phyloP scores from a whole-genome alignment of 352 stramenopile genomes.

The Phytophthora citrophthora region DNA sequence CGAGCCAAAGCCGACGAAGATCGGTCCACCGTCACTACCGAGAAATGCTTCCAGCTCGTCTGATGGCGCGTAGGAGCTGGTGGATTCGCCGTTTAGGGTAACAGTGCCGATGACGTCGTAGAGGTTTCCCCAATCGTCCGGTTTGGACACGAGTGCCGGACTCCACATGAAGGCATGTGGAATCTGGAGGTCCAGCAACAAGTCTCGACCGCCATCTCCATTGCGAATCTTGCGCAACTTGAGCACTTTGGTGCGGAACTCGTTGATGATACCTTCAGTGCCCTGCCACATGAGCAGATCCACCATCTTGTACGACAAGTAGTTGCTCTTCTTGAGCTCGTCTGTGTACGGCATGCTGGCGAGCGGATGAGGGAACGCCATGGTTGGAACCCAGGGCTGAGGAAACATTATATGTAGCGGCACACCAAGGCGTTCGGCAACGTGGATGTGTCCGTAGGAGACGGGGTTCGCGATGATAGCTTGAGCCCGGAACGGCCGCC shows the following conservation, averaged over 20 bases:
- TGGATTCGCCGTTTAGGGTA: constrained; percentile 3
- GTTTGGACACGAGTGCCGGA: constrained; percentile 18
- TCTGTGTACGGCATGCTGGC: constrained; percentile 25
- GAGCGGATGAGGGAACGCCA: constrained; percentile 23
- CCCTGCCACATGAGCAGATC: constrained; percentile 30
- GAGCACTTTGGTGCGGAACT: constrained; percentile 26
- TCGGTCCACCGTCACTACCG: constrained; percentile 8
- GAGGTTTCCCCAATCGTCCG: constrained; percentile 16
- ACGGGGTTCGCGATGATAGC: constrained; percentile 94
- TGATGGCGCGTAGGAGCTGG: constrained; percentile 11
- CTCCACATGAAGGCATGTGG: constrained; percentile 31
- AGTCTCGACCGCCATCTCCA: constrained; percentile 11
- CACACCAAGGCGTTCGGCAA: constrained; percentile 89
- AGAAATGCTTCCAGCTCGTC: constrained; percentile 24
- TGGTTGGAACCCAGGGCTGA: constrained; percentile 27
- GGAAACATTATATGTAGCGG: constrained; percentile 90
- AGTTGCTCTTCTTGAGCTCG: constrained; percentile 22
- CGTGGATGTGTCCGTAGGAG: constrained; percentile 90
- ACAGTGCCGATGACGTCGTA: constrained; percentile 31
- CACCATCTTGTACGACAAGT: constrained; percentile 29
- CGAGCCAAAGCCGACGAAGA: constrained; percentile 31
- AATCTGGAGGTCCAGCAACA: constrained; percentile 20
- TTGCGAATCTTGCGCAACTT: constrained; percentile 25
- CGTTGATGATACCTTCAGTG: constrained; percentile 23
- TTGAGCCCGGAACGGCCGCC: constrained; percentile 75